Evolutionary conservation across 2,329 filamentous ascomycete species (phyloP).

Genomic region (Xylaria sp.): DNA sequence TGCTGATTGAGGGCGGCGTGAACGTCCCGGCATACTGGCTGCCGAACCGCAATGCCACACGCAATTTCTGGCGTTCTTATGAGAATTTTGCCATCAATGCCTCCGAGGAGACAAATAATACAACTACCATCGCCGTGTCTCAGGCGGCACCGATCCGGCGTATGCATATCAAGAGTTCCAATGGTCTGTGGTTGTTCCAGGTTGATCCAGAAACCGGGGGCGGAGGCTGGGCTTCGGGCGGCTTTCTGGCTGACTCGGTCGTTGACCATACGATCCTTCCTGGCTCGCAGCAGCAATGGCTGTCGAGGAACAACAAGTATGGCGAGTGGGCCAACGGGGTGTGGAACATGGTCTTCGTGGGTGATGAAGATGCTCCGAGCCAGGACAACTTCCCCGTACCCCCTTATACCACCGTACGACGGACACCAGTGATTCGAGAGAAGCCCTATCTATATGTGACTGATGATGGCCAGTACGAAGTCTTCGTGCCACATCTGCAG

Average conservation of each 20-base stretch:
- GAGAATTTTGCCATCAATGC: slow-evolving; percentile 33
- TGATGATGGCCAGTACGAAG: slow-evolving; percentile 24
- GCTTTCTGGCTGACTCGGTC: slow-evolving; percentile 33
- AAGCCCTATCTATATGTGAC: slow-evolving; percentile 31
- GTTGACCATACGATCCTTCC: slow-evolving; percentile 31
- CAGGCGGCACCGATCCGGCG: slow-evolving; percentile 32
- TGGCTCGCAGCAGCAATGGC: slow-evolving; percentile 34
- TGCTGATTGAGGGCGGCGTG: slow-evolving; percentile 31
- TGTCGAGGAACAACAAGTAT: slow-evolving; percentile 32
- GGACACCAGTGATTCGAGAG: slow-evolving; percentile 31
- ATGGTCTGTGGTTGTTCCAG: slow-evolving; percentile 33
- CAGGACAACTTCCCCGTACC: slow-evolving; percentile 27
- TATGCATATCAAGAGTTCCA: slow-evolving; percentile 30
- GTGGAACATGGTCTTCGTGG: slow-evolving; percentile 35
- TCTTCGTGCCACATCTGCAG: slow-evolving; percentile 31
- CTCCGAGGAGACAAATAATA: slow-evolving; percentile 30
- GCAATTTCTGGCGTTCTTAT: slow-evolving; percentile 33
- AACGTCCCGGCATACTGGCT: slow-evolving; percentile 35
- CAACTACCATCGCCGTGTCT: slow-evolving; percentile 33
- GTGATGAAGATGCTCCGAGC: slow-evolving; percentile 28
- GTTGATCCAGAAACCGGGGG: slow-evolving; percentile 30
- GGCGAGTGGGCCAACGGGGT: slow-evolving; percentile 33
- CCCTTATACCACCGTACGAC: slow-evolving; percentile 30
- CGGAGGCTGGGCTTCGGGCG: slow-evolving; percentile 33
- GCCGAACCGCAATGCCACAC: slow-evolving; percentile 33